phyloP scores from a whole-genome alignment of 306 rosid genomes.

The Acacia crassicarpa region DNA sequence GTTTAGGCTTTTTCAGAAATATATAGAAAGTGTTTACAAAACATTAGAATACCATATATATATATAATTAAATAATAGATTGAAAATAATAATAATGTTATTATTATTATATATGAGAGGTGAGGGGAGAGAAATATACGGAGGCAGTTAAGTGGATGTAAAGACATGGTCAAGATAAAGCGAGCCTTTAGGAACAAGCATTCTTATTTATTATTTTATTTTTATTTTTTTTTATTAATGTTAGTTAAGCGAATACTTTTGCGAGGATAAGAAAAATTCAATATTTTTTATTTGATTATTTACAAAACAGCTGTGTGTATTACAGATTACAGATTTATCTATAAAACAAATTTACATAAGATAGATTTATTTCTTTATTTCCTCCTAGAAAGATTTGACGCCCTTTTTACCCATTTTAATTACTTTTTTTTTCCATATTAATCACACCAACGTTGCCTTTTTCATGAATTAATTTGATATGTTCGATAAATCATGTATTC shows the following conservation, averaged over 20 bases:
- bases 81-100: background rate
- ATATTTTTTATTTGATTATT: background rate
- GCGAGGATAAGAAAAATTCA: background rate
- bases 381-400: background rate
- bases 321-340: background rate
- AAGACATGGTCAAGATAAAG: slow-evolving; percentile 21
- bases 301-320: background rate
- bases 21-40: background rate
- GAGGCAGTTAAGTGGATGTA: slow-evolving; percentile 22
- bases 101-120: background rate
- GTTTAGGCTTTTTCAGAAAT: background rate
- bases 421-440: too few relatives aligned
- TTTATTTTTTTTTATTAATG: background rate
- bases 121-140: slow-evolving; percentile 17
- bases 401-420: background rate
- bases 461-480: background rate
- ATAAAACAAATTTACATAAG: too few relatives aligned
- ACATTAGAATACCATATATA: background rate
- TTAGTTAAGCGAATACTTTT: background rate
- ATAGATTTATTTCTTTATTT: too few relatives aligned
- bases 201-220: background rate
- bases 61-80: background rate
- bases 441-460: background rate
- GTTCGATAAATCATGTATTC: too few relatives aligned
- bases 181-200: slow-evolving; percentile 19